phyloP scores from a whole-genome alignment of 257 asterid genomes.

The Galeopsis tetrahit region DNA sequence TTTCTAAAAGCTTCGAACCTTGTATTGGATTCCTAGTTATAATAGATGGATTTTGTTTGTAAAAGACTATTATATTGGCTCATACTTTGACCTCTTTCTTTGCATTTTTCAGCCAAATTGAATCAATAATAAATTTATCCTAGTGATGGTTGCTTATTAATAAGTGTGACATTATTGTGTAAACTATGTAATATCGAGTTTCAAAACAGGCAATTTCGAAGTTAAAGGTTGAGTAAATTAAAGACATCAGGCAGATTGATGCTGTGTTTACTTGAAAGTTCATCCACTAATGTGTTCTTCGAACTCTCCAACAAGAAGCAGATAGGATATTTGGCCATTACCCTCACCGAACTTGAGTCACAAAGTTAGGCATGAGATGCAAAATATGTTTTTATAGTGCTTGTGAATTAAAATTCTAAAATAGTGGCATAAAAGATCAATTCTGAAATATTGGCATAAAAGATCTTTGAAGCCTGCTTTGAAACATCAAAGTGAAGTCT shows the following conservation, averaged over 20 bases:
- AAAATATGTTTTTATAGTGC: slow-evolving; percentile 13
- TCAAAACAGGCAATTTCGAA: slow-evolving; percentile 7
- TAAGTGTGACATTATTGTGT: neutral
- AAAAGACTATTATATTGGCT: neutral
- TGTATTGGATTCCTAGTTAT: neutral
- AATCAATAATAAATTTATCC: neutral
- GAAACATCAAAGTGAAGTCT: neutral
- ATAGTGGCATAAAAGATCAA: slow-evolving; percentile 4
- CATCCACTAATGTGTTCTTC: neutral
- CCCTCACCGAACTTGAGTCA: neutral
- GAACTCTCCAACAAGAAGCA: slow-evolving; percentile 10
- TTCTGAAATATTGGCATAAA: too few relatives aligned
- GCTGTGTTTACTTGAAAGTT: slow-evolving; percentile 7
- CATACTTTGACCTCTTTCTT: neutral
- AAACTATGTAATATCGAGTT: slow-evolving; percentile 3
- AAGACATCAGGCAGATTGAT: neutral
- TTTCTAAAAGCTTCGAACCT: neutral
- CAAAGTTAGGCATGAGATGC: slow-evolving; percentile 18
- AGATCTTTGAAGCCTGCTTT: neutral
- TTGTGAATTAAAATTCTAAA: slow-evolving; percentile 27
- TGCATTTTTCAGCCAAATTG: neutral
- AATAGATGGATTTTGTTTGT: neutral
- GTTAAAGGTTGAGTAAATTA: neutral
- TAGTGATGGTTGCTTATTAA: neutral
- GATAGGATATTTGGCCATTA: slow-evolving; percentile 12